Base-by-base conservation (phyloP, 2,329 filamentous ascomycete species). In the Teratosphaeria zuluensis region DNA sequence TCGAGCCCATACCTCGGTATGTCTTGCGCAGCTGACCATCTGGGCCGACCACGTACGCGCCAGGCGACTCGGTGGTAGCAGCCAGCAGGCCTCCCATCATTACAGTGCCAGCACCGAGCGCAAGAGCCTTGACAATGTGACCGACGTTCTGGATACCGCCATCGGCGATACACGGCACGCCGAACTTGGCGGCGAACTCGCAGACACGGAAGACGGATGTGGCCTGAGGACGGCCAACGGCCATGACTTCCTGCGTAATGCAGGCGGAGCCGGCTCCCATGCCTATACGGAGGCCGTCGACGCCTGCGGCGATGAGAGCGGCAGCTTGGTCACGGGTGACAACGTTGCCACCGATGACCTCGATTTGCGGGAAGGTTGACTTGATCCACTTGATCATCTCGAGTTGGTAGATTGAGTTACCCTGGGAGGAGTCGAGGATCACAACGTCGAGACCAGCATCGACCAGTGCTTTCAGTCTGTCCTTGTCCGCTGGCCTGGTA, bases 211-310 rank as follows among this genome's bases (percentile, higher is more conserved):
- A 91, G 61, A 99, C 92, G 51, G 94, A 87, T 31, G 92, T 90
- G 51, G 95, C 94, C 78, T 99, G 94, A 59, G 94, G 94, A 69
- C 94, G 88, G 61, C 95, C 94, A 55, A 99, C 92, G 67, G 94
- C 94, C 94, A 99, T 99, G 72, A 99, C 95, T 79, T 99, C 94
- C 78, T 99, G 94, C 58, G 94, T 99, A 69, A 99, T 99, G 77
- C 94, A 99, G 72, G 94, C 94, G 72, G 90, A 95, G 72, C 94
- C 94, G 73, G 90, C 95, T 67, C 94, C 94, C 94, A 99, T 99
- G 73, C 94, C 94, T 72, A 99, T 99, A 73, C 94, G 90, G 67
- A 99, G 84, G 74, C 94, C 95, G 73, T 99, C 94, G 60, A 90
- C 92, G 73, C 94, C 94, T 65, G 92, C 94, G 62, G 89, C 90